Conservation (phyloP, 1,284 basidiomycete genomes). For the Puccinia triticina region DNA sequence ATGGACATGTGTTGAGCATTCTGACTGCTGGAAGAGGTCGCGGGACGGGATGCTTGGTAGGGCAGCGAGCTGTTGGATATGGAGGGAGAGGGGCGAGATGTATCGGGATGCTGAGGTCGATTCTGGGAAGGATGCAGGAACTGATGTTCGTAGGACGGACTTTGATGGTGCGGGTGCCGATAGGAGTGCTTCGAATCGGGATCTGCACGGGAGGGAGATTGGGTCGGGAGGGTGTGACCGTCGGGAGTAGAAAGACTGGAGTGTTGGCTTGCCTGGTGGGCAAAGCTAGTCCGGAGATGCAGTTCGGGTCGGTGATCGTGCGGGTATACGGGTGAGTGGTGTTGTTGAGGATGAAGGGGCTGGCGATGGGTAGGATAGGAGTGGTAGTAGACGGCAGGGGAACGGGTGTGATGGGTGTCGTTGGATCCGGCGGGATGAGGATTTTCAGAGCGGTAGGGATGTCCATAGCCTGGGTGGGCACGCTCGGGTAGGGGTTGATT, state of each 20-base stretch:
- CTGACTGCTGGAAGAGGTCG: slow-evolving; percentile 31
- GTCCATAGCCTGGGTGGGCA: background rate
- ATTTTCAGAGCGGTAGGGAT: background rate
- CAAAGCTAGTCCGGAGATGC: slow-evolving; percentile 1
- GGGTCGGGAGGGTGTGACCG: background rate
- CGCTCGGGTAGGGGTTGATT: slow-evolving; percentile 11
- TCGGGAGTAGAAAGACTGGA: slow-evolving; percentile 14
- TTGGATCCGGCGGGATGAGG: background rate
- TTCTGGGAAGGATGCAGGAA: slow-evolving; percentile 28
- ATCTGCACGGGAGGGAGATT: slow-evolving; percentile 13
- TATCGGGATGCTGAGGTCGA: background rate
- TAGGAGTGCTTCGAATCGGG: slow-evolving; percentile 19
- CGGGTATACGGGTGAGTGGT: slow-evolving; percentile 13
- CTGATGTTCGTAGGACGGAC: slow-evolving; percentile 4
- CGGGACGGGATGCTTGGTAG: slow-evolving; percentile 9
- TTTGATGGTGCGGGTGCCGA: slow-evolving; percentile 20
- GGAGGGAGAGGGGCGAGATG: slow-evolving; percentile 22
- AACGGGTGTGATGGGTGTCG: background rate
- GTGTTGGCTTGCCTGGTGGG: background rate
- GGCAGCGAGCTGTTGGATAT: background rate
- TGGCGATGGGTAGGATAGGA: slow-evolving; percentile 13
- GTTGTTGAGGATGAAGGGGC: slow-evolving; percentile 16
- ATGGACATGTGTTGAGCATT: background rate
- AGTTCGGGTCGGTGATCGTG: slow-evolving; percentile 28
- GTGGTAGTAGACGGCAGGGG: slow-evolving; percentile 28